Base-by-base conservation (phyloP, 2,329 filamentous ascomycete genomes). In the Trichoderma atrobrunneum region DNA sequence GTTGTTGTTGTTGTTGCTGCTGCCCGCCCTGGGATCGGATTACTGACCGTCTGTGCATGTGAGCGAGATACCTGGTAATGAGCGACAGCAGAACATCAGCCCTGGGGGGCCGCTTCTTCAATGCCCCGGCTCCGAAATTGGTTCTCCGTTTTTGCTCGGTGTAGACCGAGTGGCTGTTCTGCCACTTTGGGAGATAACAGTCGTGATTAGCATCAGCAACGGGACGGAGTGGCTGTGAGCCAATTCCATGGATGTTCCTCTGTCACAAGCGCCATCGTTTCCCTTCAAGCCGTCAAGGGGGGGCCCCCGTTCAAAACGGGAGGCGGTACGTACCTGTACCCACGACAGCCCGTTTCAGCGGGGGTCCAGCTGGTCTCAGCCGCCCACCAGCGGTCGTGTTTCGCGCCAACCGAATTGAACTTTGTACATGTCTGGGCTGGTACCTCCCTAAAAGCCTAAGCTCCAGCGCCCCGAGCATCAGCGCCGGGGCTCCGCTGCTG, bases 361-460 rank as follows among this genome's bases (percentile, higher is more conserved):
- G 57, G 67, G 67, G 39, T 32, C 57, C 67, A 70, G 67, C 67
- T 70, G 67, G 64, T 57, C 64, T 67, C 64, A 67, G 64, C 64
- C 64, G 62, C 62, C 62, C 62, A 65, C 43, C 62, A 32, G 62
- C 62, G 64, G 67, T 36, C 67, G 67, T 62, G 67, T 70, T 70
- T 70, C 67, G 67, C 36, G 43, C 43, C 43, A 48, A 51, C 39
- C 56, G 36, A 36, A 36, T 36, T 36, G 34, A 16, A 36, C 34
- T 36, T 36, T 36, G 34, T 36, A 36, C 34, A 36, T 36, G 34
- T 36, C 34, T 36, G 34, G 34, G 34, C 34, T 36, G 34, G 34
- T 36, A 36, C 34, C 34, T 36, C 34, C 34, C 34, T 36, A 36
- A 36, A 36, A 36, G 34, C 34, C 34, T 36, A 74, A 71, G 68